A percentile compares a stretch with the other conserved stretches of the same genome.
Conservation (phyloP, 83 land plant species). For the Diphasiastrum complanatum region DNA sequence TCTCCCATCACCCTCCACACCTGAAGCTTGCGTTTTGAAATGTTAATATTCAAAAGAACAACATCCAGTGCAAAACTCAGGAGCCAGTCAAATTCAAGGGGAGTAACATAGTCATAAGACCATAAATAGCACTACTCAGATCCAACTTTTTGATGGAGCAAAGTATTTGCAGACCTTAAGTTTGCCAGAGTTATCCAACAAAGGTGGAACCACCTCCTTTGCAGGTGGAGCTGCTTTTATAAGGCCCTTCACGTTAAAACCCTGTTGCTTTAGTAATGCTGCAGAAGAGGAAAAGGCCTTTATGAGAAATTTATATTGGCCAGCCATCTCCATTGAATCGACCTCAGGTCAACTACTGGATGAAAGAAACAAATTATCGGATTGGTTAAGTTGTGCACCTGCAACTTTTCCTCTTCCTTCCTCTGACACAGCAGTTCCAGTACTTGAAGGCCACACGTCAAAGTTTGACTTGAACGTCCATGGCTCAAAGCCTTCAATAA, state of each 20-base stretch:
- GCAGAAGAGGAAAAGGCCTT: neutral
- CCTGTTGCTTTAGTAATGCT: conserved; percentile 14
- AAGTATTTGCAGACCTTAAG: neutral
- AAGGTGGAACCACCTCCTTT: conserved; percentile 1
- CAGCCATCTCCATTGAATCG: too few species aligned
- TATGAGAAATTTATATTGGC: too few species aligned
- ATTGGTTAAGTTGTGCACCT: conserved; percentile 3
- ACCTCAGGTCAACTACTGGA: neutral
- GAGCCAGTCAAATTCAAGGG: too few species aligned
- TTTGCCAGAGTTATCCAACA: conserved; percentile 5
- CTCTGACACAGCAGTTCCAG: conserved; percentile 12
- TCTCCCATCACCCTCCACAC: conserved; percentile 10
- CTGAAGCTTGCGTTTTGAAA: neutral
- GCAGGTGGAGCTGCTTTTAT: conserved; percentile 3
- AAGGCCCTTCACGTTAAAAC: conserved; percentile 10
- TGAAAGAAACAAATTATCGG: neutral
- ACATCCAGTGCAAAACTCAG: too few species aligned
- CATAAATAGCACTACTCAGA: too few species aligned
- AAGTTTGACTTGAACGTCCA: conserved; percentile 4
- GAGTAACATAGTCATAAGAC: too few species aligned
- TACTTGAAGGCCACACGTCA: neutral
- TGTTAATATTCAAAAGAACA: neutral
- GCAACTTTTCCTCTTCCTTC: conserved; percentile 17
- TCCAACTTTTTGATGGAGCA: too few species aligned
- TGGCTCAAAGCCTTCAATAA: conserved; percentile 14